phyloP scores from a whole-genome alignment of 1,284 basidiomycete species.

The Schizophyllum commune region DNA sequence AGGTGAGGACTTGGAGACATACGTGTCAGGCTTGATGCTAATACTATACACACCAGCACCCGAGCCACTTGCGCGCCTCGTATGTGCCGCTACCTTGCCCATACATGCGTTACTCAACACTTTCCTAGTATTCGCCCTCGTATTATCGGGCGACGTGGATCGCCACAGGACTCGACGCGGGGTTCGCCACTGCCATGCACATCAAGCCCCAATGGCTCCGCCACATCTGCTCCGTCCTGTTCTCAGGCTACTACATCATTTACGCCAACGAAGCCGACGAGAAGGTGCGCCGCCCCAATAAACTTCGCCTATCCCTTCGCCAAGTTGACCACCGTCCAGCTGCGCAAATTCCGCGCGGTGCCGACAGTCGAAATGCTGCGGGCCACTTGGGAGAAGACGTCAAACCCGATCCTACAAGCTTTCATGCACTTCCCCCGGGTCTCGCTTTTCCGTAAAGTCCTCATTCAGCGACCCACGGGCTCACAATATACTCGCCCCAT shows the following conservation, averaged over 20 bases:
- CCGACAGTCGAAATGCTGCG: constrained; percentile 96
- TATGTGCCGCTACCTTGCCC: constrained; percentile 29
- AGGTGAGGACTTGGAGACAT: not conserved
- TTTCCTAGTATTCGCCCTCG: constrained; percentile 74
- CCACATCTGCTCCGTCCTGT: constrained; percentile 79
- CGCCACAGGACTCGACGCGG: constrained; percentile 89
- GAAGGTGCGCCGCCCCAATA: constrained; percentile 49
- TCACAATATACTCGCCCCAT: constrained; percentile 79
- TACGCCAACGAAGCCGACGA: constrained; percentile 93
- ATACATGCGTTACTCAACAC: constrained; percentile 2
- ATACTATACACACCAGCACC: constrained; percentile 51
- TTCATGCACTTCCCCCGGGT: constrained; percentile 55
- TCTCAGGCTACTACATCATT: constrained; percentile 89
- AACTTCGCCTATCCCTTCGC: constrained; percentile 3
- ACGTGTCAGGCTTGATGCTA: constrained; percentile 49
- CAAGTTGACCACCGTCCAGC: constrained; percentile 35
- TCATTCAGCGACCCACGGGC: constrained; percentile 73
- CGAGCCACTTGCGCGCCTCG: constrained; percentile 84
- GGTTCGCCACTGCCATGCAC: constrained; percentile 91
- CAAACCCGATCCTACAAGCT: constrained; percentile 82
- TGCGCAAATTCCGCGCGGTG: constrained; percentile 84
- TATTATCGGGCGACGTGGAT: constrained; percentile 99
- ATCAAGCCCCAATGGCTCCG: constrained; percentile 90
- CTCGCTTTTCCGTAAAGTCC: constrained; percentile 65
- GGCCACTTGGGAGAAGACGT: constrained; percentile 93